Evolutionary conservation across 2,329 filamentous ascomycete genomes (phyloP), one percentile per base, ranked within the genome.

Genomic region (Exophiala calicioides): DNA sequence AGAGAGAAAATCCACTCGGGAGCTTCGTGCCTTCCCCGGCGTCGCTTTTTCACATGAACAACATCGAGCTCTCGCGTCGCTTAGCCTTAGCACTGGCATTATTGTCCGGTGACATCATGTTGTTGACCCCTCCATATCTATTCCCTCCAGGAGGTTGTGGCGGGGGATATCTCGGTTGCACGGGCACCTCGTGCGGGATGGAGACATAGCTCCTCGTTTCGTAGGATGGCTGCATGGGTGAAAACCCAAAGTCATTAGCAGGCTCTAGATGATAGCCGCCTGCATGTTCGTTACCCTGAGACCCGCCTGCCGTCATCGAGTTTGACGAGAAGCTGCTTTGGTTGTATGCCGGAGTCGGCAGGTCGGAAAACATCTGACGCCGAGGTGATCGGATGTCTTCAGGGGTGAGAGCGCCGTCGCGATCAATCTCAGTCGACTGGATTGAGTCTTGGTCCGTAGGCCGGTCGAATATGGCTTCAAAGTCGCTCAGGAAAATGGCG

Each of bases 401-500:
- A 9, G 80, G 69, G 6, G 53, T 49, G 15, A 52, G 33, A 12
- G 51, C 36, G 2, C 43, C 42, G 10, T 56, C 68, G 63, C 12
- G 65, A 64, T 76, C 65, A 57, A 53, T 34, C n/a, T 57, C 52
- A n/a, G 37, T 38, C 35, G 47, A 50, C 3, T 19, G 45, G 8
- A 46, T 24, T 3, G 38, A 40, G 1, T 45, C 41, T 18, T 34
- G 9, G 9, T 52, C 57, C 85, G 60, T 24, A 0, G 86, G 78
- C 13, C 81, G 74, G 15, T 86, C 85, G 63, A 97, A 98, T 36
- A 98, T 91, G 31, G 78, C 80, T 53, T 86, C 79, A 63, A 89
- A 96, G 61, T 97, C 90, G 55, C 93, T 90, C 47, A 98, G 76
- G 67, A 98, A 93, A 66, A 94, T 79, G 3, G 90, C 90, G 65